Base-by-base conservation (phyloP, 1,284 basidiomycete species). In the Sporisorium reilianum region DNA sequence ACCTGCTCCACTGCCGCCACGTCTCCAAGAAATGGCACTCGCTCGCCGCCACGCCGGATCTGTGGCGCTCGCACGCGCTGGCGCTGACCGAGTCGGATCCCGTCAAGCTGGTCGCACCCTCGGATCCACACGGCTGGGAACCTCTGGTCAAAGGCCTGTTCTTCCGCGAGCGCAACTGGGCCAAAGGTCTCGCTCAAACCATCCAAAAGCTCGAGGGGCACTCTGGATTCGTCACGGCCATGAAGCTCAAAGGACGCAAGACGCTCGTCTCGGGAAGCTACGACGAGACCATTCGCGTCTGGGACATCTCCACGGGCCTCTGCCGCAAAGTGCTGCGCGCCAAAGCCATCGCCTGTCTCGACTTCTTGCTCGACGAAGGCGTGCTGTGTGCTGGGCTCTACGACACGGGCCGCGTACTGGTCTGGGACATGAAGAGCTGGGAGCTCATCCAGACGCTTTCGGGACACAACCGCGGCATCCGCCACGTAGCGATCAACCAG, bases 351-450 rank as follows among this genome's bases (percentile, higher is more conserved):
- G 93, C 93, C 61, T 95, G 94, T 85, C 89, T 96, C 41, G 93
- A 95, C 83, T 95, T 92, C 85, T 86, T 93, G 65, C 89, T 90
- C 0, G 91, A 92, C 48, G 92, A 94, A 85, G 91, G 93, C 87
- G 91, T 95, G 2, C 91, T 96, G 66, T 93, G 93, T 11, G 93
- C 93, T 23, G 94, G 94, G 0, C 93, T 94, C 85, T 93, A 95
- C 75, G 94, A 96, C 80, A 91, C 95, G 55, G 94, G 94, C 14
- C 82, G 86, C 79, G 73, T 84, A 64, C 78, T 66, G 48, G 61
- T 63, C 36, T 74, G 48, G 63, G 58, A 68, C 51, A 70, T 57
- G 66, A 61, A 64, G 55, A 75, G 50, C 45, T 80, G 63, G 70
- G 75, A 64, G 25, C 70, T 76, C 48, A 65, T 91, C 91, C 85